Base-by-base conservation (phyloP, 345 rosid species). In the Draba incana region DNA sequence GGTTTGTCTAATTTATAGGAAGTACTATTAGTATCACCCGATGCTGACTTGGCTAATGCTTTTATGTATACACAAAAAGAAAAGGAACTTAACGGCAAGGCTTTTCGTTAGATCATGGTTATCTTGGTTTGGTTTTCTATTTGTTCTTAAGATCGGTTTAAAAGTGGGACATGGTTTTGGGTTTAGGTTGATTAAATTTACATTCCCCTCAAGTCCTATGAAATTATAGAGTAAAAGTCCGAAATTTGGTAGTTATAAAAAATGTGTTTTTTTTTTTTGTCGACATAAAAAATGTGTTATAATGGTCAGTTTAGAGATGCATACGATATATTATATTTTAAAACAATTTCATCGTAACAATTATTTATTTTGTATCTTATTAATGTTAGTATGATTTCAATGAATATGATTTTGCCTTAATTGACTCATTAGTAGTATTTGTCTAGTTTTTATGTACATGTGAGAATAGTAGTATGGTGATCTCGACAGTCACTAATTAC, bases 1-100 rank as follows among this genome's bases (percentile, higher is more conserved):
- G 12, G 5, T 63, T 71, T 11, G 51, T 71, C 35, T 71, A 37
- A 47, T 63, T 11, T 63, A 62, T 70, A 71, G 47, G 23, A 39
- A 53, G 37, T 35, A 44, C 43, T 25, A 28, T 30, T 13, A 53
- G 37, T 52, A 20, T 70, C 35, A 31, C 25, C 6, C 5, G 20
- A 45, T 56, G 14, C 48, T 63, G 33, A 20, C 20, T 31, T 64
- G 47, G 9, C 57, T 13, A 20, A 33, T 62, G 9, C 20, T 25
- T 46, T 47, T 45, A 62, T 45, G 42, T 62, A 45, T 10, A 62
- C 28, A 35, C 39, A 35, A 35, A 6, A 8, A 35, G 10, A 16
- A 16, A 31, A 31, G 15, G 35, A 45, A 10, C 53, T 64, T 38
- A 41, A 65, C 41, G 16, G 15, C 35, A 52, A 11, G 37, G 1